These are phyloP conservation scores for Fusarium veterinarium DNA, from an alignment of 2,329 filamentous ascomycete species.

Conservation along the genomic window DNA sequence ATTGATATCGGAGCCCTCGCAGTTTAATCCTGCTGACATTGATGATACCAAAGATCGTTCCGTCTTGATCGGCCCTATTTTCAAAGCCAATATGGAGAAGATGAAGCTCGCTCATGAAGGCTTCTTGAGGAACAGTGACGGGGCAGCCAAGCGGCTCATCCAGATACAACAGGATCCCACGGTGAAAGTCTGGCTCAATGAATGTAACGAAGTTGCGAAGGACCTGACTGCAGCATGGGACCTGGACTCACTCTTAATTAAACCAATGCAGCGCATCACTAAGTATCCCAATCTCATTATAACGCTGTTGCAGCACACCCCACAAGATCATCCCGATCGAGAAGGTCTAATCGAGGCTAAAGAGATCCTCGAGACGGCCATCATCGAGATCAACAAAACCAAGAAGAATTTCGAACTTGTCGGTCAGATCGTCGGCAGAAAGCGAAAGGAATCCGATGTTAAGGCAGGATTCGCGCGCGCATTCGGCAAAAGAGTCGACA, in stretches of 20 bases:
- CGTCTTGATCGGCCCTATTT: slow-evolving; percentile 65
- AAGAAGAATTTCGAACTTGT: slow-evolving; percentile 96
- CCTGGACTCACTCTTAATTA: slow-evolving; percentile 94
- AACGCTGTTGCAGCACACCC: slow-evolving; percentile 82
- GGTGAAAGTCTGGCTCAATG: slow-evolving; percentile 86
- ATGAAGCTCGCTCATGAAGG: slow-evolving; percentile 72
- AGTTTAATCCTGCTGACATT: slow-evolving; percentile 54
- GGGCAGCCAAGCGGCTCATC: slow-evolving; percentile 69
- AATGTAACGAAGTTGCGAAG: slow-evolving; percentile 91
- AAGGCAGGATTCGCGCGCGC: slow-evolving; percentile 86
- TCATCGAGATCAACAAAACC: slow-evolving; percentile 90
- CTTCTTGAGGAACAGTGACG: slow-evolving; percentile 72
- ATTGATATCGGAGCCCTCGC: slow-evolving; percentile 54
- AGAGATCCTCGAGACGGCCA: slow-evolving; percentile 70
- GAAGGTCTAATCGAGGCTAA: slow-evolving; percentile 68
- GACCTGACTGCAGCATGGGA: slow-evolving; percentile 96
- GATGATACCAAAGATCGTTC: slow-evolving; percentile 65
- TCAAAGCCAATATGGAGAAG: slow-evolving; percentile 66
- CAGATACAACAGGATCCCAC: slow-evolving; percentile 72
- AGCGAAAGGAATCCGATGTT: slow-evolving; percentile 89
- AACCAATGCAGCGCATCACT: slow-evolving; percentile 92
- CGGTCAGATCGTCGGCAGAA: slow-evolving; percentile 85
- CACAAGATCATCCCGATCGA: slow-evolving; percentile 85
- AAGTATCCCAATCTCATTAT: slow-evolving; percentile 92
- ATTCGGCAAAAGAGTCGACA: slow-evolving; percentile 89